phyloP scores from a whole-genome alignment of 2,329 filamentous ascomycete species.

The Exophiala lecanii-corni region DNA sequence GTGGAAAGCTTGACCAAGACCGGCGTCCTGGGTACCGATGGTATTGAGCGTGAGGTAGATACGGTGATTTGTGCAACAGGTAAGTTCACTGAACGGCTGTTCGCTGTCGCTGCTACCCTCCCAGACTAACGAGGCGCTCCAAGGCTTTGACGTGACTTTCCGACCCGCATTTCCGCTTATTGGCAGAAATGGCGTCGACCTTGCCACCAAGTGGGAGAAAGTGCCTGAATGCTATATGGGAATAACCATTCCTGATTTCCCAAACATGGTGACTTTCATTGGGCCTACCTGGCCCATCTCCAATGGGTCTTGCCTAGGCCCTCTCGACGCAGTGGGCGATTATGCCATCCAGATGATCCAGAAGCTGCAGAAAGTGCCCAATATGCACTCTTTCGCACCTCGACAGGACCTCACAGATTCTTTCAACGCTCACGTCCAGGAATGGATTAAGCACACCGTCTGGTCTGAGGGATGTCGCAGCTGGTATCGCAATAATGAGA shows the following conservation, averaged over 20 bases:
- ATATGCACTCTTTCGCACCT: slow-evolving; percentile 38
- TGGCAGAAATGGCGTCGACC: slow-evolving; percentile 32
- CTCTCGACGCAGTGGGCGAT: slow-evolving; percentile 35
- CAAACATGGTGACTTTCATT: slow-evolving; percentile 23
- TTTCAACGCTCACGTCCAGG: slow-evolving; percentile 33
- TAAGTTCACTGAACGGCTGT: too few species aligned
- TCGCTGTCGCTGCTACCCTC: too few species aligned
- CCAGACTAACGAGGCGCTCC: too few species aligned
- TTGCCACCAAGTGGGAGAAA: slow-evolving; percentile 41
- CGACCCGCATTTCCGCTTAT: slow-evolving; percentile 40
- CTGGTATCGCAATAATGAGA: slow-evolving; percentile 42
- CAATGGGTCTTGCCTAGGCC: slow-evolving; percentile 41
- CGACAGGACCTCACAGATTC: slow-evolving; percentile 23
- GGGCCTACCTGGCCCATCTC: slow-evolving; percentile 37
- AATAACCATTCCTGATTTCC: slow-evolving; percentile 24
- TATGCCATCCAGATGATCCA: slow-evolving; percentile 37
- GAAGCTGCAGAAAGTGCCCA: slow-evolving; percentile 36
- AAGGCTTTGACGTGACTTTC: slow-evolving; percentile 34
- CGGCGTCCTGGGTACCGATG: slow-evolving; percentile 35
- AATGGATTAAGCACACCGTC: slow-evolving; percentile 46
- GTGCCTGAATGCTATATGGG: slow-evolving; percentile 24
- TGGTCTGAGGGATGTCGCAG: slow-evolving; percentile 42
- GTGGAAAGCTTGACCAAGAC: slow-evolving; percentile 42
- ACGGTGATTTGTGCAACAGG: slow-evolving; percentile 28
- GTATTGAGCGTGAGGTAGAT: slow-evolving; percentile 29